Evolutionary conservation across 495 filamentous ascomycete genomes (phyloP).

Genomic region (Penicillium tannophilum): DNA sequence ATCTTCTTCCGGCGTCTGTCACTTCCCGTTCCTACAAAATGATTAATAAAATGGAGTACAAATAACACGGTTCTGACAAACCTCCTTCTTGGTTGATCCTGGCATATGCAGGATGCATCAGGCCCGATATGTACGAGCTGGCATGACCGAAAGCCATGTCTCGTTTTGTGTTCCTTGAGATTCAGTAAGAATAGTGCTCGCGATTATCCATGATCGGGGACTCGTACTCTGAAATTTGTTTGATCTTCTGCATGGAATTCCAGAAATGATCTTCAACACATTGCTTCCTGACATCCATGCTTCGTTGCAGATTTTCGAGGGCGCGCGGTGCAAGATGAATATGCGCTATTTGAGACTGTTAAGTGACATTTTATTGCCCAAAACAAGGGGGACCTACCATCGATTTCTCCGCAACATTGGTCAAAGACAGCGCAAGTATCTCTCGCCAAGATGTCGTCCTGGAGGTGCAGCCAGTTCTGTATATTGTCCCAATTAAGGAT

Average conservation of each 20-base stretch:
- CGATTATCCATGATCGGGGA: neutral
- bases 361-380: too few species aligned
- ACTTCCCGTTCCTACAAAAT: conserved; percentile 2
- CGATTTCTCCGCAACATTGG: too few species aligned
- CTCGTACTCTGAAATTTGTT: neutral
- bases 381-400: too few species aligned
- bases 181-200: neutral
- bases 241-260: too few species aligned
- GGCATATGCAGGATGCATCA: conserved; percentile 9
- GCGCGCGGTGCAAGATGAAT: too few species aligned
- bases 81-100: conserved; percentile 1
- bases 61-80: neutral
- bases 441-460: neutral
- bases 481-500: too few species aligned
- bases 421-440: too few species aligned
- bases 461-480: too few species aligned
- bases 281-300: too few species aligned
- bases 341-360: too few species aligned
- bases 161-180: neutral
- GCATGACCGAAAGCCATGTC: conserved; percentile 8
- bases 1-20: conserved; percentile 7
- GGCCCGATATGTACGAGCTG: conserved; percentile 9
- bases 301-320: too few species aligned
- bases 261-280: too few species aligned
- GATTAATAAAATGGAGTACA: neutral